Conservation (phyloP, 345 rosid genomes). For the Dipteronia sinensis region DNA sequence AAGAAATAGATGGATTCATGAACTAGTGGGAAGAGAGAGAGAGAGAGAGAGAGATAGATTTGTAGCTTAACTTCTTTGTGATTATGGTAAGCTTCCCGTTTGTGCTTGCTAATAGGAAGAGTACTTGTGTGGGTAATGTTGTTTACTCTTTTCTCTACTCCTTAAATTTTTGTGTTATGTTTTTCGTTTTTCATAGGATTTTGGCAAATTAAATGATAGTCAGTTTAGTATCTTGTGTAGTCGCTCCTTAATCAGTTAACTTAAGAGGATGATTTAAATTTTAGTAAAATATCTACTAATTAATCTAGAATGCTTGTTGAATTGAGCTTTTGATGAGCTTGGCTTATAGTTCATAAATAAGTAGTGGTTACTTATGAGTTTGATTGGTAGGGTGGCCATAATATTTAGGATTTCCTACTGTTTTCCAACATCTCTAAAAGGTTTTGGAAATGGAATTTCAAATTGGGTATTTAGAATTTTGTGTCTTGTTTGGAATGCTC, state of each 20-base stretch:
- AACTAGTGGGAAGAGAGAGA: neutral
- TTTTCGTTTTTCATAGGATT: neutral
- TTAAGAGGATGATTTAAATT: neutral
- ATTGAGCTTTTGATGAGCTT: neutral
- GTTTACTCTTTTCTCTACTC: neutral
- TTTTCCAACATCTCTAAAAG: neutral
- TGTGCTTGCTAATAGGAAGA: neutral
- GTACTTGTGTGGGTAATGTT: neutral
- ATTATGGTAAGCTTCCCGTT: neutral
- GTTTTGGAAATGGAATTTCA: neutral
- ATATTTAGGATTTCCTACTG: neutral
- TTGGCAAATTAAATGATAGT: neutral
- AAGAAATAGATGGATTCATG: neutral
- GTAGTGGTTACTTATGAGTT: neutral
- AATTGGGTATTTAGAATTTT: neutral
- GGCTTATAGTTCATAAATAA: neutral
- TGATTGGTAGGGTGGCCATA: neutral
- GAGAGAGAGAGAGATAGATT: neutral
- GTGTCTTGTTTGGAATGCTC: neutral
- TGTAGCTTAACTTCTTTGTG: neutral
- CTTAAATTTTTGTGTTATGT: neutral
- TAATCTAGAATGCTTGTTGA: neutral
- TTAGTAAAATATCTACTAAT: neutral
- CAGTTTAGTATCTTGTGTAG: neutral
- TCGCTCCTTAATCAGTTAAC: neutral